These are phyloP conservation scores for Exophiala sp. DNA, from an alignment of 2,329 filamentous ascomycete species.

Conservation along the genomic window DNA sequence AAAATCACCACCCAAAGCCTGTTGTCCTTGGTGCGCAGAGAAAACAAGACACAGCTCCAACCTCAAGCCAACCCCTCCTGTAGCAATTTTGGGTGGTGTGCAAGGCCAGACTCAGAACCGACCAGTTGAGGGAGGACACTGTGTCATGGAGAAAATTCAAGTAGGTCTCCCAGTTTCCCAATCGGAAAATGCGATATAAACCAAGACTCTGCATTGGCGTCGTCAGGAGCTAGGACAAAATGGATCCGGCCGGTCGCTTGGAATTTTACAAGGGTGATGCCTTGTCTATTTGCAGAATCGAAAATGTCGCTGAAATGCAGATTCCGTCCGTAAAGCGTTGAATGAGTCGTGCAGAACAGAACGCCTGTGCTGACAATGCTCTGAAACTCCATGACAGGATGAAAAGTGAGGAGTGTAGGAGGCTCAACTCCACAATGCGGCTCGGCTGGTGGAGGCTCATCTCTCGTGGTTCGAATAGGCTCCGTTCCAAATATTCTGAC, in stretches of 20 bases:
- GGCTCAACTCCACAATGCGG: background rate
- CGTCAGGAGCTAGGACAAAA: background rate
- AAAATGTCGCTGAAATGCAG: conserved; percentile 22
- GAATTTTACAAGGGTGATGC: background rate
- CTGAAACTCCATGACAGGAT: conserved; percentile 2
- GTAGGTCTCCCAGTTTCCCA: background rate
- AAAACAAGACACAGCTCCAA: background rate
- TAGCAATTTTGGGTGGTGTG: background rate
- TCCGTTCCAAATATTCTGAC: conserved; percentile 39
- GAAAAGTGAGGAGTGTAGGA: background rate
- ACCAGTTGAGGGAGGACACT: background rate
- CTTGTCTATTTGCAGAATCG: conserved; percentile 15
- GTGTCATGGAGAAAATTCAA: background rate
- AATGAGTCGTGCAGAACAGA: conserved; percentile 7
- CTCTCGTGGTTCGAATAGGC: conserved; percentile 24
- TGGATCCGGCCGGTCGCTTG: background rate
- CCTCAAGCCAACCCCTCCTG: background rate
- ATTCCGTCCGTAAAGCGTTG: conserved; percentile 14
- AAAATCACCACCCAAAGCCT: background rate
- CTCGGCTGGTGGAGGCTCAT: conserved; percentile 4
- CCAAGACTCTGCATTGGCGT: no score
- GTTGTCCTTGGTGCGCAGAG: background rate
- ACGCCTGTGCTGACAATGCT: conserved; percentile 15
- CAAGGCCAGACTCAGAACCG: background rate
- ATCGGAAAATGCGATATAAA: no score